Percentiles rank a stretch among this genome's conserved stretches.
These are phyloP conservation scores for Mycosphaerella sp. DNA, from an alignment of 2,329 filamentous ascomycete genomes.

Conservation along the genomic window DNA sequence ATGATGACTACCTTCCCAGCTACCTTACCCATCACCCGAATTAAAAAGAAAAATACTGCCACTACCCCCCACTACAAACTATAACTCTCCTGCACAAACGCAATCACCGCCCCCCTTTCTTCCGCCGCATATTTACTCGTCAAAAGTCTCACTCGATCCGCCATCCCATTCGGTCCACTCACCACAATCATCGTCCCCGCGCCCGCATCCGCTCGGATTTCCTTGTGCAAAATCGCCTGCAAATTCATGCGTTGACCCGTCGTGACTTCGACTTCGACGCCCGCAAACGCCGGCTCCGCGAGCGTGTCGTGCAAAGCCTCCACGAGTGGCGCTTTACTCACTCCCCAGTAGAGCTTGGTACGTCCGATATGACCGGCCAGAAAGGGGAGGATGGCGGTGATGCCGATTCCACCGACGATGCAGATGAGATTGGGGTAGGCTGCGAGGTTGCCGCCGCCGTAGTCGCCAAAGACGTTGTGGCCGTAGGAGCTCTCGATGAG, in stretches of 20 bases:
- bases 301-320: constrained; percentile 13
- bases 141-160: constrained; percentile 37
- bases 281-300: constrained; percentile 24
- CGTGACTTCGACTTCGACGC: constrained; percentile 33
- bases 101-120: constrained; percentile 14
- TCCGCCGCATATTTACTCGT: constrained; percentile 24
- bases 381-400: constrained; percentile 41
- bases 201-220: constrained; percentile 28
- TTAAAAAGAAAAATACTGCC: too few relatives aligned
- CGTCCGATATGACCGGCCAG: constrained; percentile 26
- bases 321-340: constrained; percentile 28
- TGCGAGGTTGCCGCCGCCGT: background rate
- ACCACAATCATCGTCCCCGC: constrained; percentile 36
- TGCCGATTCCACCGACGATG: constrained; percentile 46
- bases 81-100: constrained; percentile 21
- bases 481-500: constrained; percentile 40
- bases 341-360: constrained; percentile 38
- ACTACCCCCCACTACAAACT: constrained; percentile 13
- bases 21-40: too few relatives aligned
- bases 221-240: constrained; percentile 29
- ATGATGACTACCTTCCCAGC: too few relatives aligned
- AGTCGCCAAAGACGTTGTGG: constrained; percentile 8
- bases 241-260: constrained; percentile 35
- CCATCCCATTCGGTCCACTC: constrained; percentile 39
- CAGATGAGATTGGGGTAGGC: constrained; percentile 33